Conservation (phyloP, 2,329 filamentous ascomycete species). For the Cladorrhinum sp. region DNA sequence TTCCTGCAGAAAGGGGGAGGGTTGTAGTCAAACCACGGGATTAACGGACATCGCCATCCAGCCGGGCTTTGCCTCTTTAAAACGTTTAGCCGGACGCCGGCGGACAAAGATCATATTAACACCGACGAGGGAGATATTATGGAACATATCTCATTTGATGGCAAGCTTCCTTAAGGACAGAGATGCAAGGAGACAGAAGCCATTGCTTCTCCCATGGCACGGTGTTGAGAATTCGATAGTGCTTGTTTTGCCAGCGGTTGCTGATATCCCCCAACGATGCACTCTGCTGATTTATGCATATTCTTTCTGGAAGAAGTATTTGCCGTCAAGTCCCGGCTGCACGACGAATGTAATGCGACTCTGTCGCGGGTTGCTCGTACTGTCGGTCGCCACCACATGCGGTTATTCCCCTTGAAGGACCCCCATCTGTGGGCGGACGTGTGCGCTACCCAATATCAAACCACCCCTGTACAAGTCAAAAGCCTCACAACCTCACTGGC, state of each 20-base stretch:
- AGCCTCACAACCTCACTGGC: conserved; percentile 5
- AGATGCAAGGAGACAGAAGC: no score
- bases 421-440: conserved; percentile 3
- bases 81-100: not conserved
- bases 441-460: conserved; percentile 7
- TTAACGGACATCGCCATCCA: not conserved
- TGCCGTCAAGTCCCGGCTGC: not conserved
- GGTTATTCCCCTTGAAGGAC: conserved; percentile 2
- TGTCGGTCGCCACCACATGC: not conserved
- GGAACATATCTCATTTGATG: no score
- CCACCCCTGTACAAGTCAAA: conserved; percentile 14
- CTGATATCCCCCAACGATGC: not conserved
- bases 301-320: not conserved
- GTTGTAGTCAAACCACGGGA: not conserved
- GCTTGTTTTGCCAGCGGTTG: not conserved
- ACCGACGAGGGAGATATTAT: not conserved
- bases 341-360: not conserved
- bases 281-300: not conserved
- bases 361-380: not conserved
- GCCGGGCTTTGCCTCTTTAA: not conserved
- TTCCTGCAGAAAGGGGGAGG: not conserved
- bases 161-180: no score
- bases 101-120: not conserved
- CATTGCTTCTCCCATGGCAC: not conserved
- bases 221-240: not conserved